Evolutionary conservation across 208 protist genomes (phyloP).

Genomic region (Crithidia expoeki): DNA sequence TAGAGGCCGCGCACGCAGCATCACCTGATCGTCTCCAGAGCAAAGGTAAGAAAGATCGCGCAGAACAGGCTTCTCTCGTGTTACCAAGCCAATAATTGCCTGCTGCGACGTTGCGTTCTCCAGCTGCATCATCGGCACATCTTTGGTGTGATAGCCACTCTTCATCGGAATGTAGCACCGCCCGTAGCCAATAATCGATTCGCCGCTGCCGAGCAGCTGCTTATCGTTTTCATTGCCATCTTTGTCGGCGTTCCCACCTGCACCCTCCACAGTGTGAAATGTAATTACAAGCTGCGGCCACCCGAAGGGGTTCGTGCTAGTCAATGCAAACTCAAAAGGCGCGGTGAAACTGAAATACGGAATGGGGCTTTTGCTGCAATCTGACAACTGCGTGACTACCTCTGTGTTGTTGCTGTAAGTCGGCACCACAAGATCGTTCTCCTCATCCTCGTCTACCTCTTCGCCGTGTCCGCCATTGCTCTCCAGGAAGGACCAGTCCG

Average conservation of each 20-base stretch:
- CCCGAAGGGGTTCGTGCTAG: constrained; percentile 79
- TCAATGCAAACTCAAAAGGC: constrained; percentile 84
- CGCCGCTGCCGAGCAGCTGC: constrained; percentile 46
- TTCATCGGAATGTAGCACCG: constrained; percentile 83
- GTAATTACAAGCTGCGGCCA: constrained; percentile 88
- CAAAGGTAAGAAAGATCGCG: constrained; percentile 84
- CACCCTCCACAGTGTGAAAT: constrained; percentile 63
- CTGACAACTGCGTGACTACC: constrained; percentile 83
- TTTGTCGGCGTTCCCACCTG: constrained; percentile 28
- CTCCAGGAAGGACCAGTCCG: constrained; percentile 74
- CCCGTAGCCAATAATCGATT: constrained; percentile 74
- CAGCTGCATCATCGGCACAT: constrained; percentile 79
- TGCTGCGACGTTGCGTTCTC: constrained; percentile 69
- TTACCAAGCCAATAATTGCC: constrained; percentile 58
- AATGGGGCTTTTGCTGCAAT: constrained; percentile 55
- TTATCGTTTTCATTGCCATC: constrained; percentile 41
- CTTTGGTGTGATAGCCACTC: constrained; percentile 57
- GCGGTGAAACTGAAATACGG: constrained; percentile 73
- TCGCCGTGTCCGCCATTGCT: constrained; percentile 15
- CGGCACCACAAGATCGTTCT: constrained; percentile 43
- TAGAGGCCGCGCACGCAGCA: constrained; percentile 66
- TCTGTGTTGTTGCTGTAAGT: constrained; percentile 78
- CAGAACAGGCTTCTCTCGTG: constrained; percentile 65
- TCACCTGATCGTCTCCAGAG: constrained; percentile 75
- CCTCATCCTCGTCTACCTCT: constrained; percentile 13